Conservation (phyloP, 345 rosid genomes). For the Syzygium aromaticum region DNA sequence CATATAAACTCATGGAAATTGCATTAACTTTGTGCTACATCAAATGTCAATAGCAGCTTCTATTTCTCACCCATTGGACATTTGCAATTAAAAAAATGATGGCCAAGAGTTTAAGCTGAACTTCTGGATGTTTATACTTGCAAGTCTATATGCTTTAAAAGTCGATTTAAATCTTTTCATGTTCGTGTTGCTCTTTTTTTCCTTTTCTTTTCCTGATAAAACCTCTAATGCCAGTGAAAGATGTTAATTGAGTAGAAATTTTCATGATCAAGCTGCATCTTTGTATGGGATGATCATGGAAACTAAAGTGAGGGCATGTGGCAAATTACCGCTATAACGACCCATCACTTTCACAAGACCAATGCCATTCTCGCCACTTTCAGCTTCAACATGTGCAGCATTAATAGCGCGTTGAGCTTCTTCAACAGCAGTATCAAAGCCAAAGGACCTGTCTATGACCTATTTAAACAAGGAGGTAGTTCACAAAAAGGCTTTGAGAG, state of each 20-base stretch:
- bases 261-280: background rate
- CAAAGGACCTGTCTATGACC: slow-evolving; percentile 45
- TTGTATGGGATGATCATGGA: background rate
- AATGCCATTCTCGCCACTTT: slow-evolving; percentile 33
- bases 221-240: background rate
- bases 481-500: background rate
- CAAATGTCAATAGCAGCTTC: background rate
- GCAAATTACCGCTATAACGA: slow-evolving; percentile 31
- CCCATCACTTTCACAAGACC: slow-evolving; percentile 50
- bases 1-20: background rate
- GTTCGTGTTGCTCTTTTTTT: background rate
- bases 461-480: background rate
- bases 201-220: background rate
- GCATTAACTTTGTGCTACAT: background rate
- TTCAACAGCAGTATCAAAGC: slow-evolving; percentile 46
- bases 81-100: background rate
- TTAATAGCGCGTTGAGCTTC: slow-evolving; percentile 47
- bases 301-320: background rate
- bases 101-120: background rate
- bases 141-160: background rate
- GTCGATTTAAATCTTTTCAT: background rate
- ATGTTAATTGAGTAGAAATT: background rate
- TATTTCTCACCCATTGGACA: background rate
- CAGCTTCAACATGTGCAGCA: slow-evolving; percentile 45
- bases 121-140: background rate